Evolutionary conservation across 2,329 filamentous ascomycete species (phyloP).

Genomic region (Exserohilum turcica): DNA sequence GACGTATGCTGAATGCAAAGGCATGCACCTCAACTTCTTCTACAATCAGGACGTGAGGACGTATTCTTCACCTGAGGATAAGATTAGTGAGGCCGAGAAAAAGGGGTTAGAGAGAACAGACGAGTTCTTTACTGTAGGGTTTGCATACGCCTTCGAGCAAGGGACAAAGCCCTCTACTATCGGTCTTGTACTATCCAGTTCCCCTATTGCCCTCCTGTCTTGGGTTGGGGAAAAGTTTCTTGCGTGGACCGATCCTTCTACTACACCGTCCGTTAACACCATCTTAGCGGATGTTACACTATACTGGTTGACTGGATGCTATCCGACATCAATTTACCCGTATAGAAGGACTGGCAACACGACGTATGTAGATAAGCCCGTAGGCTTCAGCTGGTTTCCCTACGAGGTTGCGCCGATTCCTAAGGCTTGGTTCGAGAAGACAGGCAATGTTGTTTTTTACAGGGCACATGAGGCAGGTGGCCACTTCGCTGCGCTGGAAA

Average conservation of each 20-base stretch:
- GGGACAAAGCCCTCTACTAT: slow-evolving; percentile 62
- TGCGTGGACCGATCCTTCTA: slow-evolving; percentile 56
- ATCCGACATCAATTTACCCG: slow-evolving; percentile 56
- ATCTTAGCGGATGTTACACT: slow-evolving; percentile 59
- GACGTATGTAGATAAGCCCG: slow-evolving; percentile 48
- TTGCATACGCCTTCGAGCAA: slow-evolving; percentile 60
- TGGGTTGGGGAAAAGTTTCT: slow-evolving; percentile 66
- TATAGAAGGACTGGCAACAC: slow-evolving; percentile 50
- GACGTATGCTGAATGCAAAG: slow-evolving; percentile 56
- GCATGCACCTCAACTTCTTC: slow-evolving; percentile 42
- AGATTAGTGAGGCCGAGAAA: slow-evolving; percentile 44
- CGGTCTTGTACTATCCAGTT: slow-evolving; percentile 59
- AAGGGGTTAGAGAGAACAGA: slow-evolving; percentile 45
- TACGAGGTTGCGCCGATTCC: slow-evolving; percentile 50
- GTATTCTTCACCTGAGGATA: slow-evolving; percentile 23
- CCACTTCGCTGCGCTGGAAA: slow-evolving; percentile 59
- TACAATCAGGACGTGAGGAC: slow-evolving; percentile 24
- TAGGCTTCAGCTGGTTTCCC: slow-evolving; percentile 53
- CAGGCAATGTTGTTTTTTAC: slow-evolving; percentile 47
- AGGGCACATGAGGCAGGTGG: slow-evolving; percentile 42
- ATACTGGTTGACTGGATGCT: slow-evolving; percentile 62
- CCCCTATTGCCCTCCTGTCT: slow-evolving; percentile 61
- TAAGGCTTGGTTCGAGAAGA: slow-evolving; percentile 48
- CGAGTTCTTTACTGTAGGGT: slow-evolving; percentile 51
- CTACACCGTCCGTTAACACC: slow-evolving; percentile 44